phyloP scores from a whole-genome alignment of 177 flowering plant species.

The Tripterygium wilfordii region DNA sequence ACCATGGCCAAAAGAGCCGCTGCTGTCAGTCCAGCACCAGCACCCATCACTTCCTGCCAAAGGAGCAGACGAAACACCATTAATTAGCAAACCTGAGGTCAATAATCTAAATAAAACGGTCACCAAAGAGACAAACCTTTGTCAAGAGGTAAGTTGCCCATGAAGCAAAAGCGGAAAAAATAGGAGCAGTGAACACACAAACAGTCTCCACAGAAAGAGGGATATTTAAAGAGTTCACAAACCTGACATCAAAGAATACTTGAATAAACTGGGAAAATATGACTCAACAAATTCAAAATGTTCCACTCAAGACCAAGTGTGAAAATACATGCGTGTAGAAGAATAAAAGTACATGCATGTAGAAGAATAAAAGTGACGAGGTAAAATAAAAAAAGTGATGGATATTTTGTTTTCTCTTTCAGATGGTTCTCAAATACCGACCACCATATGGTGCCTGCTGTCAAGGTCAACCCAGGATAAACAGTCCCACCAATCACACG shows the following conservation, averaged over 20 bases:
- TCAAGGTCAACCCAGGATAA: constrained; percentile 93
- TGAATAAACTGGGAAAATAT: no score
- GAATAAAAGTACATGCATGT: no score
- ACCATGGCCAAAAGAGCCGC: constrained; percentile 93
- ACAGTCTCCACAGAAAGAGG: constrained; percentile 98
- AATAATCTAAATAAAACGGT: no score
- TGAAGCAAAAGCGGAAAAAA: constrained; percentile 92
- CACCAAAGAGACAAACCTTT: constrained; percentile 55
- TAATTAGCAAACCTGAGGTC: constrained; percentile 2
- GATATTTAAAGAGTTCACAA: constrained; percentile 75
- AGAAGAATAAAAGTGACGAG: no score
- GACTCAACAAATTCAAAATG: constrained; percentile 1
- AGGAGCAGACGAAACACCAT: neutral
- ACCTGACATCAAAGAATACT: constrained; percentile 46
- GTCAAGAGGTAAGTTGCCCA: constrained; percentile 97
- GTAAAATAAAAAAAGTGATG: no score
- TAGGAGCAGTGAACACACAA: constrained; percentile 97
- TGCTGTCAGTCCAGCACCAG: constrained; percentile 93
- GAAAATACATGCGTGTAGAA: no score
- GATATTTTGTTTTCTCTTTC: no score
- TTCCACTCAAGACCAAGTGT: no score
- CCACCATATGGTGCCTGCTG: constrained; percentile 96
- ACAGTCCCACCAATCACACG: constrained; percentile 99
- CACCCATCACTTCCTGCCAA: constrained; percentile 83
- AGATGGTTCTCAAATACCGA: constrained; percentile 27